Evolutionary conservation across 805 yeast species (phyloP), one percentile per base, ranked within the genome.

Genomic region (Groenewaldozyma tartarivorans): DNA sequence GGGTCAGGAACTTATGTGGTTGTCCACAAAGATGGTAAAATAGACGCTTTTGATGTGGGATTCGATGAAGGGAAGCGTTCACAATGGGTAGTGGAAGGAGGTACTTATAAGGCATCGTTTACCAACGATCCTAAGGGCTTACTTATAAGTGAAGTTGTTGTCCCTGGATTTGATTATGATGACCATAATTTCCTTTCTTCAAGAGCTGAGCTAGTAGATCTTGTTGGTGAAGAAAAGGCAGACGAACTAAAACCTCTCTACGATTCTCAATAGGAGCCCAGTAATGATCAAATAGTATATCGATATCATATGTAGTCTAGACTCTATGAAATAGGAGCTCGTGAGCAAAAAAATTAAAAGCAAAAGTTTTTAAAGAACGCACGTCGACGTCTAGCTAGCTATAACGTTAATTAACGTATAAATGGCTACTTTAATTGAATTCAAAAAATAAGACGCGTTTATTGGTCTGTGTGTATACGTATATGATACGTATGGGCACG

Each of bases 61-160:
- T 72, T 72, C 46, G 64, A 72, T 46, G 56, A 56, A 9, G 77
- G 77, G 4, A 77, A 74, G 51, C 60, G 68, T 3, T 61, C 71
- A 33, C 81, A 75, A 53, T 75, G 79, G 79, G 77, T 75, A 4
- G 79, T 75, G n/a, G 77, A 76, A 7, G 76, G 78, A 1, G 78
- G 71, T 9, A 72, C 69, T 16, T 75, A 69, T 59, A 75, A 75
- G 51, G 78, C 79, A 3, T 69, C 76, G 37, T 75, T 71, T 49
- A 41, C 49, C 6, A 33, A 44, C 21, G 38, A 43, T 22, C 34
- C 27, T 2, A 47, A 41, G 9, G 49, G 49, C 3, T 48, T 74
- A 21, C 54, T 71, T 40, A 72, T 72, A 34, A 72, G 77, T 51
- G 78, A 74, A 48, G 75, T 75, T 17, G 80, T 75, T 16, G 77